Evolutionary conservation across 129 eudicot species (phyloP), one percentile per base, ranked within the genome.

Genomic region (Flaveria linearis): DNA sequence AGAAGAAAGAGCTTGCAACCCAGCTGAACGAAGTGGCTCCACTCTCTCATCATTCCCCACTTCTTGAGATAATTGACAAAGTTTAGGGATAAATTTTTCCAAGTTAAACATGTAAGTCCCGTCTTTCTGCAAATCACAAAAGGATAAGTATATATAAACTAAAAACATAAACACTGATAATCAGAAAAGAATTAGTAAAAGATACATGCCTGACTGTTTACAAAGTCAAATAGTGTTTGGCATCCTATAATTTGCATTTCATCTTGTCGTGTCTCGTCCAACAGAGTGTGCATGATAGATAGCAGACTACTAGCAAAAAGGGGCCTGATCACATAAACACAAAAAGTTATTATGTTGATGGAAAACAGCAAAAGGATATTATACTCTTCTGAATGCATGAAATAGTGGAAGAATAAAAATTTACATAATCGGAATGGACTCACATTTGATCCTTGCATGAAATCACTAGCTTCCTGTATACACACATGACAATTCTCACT

Each of bases 371-470:
- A 46, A 55, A 77, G 14, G 41, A 63, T 80, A 36, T 52, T 22
- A 61, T 52, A 20, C 14, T 2, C 20, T 30, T 16, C 41, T 8
- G 30, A 64, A 66, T 52, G 66, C 73, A 50, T 36, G 53, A 43
- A 45, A 63, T 36, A 50, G 43, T 20, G 16, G 16, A 70, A 69
- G 23, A 9, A 22, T 36, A 23, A 33, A 33, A 15, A 43, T 57
- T 39, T 9, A 17, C 25, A 78, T 18, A 23, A 33, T 22, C 47
- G 11, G 51, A 79, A 72, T 49, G 53, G 85, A 84, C 97, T 88
- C 87, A 91, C 97, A 86, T 88, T 84, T 91, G 97, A 78, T 91
- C 88, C 79, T 80, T 87, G 85, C 93, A 91, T 73, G 93, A 84
- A 78, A 82, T 71, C 69, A 88, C 30, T 89, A 91, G 80, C 87